Base-by-base conservation (phyloP, 1,284 basidiomycete genomes). In the Abortiporus biennis region DNA sequence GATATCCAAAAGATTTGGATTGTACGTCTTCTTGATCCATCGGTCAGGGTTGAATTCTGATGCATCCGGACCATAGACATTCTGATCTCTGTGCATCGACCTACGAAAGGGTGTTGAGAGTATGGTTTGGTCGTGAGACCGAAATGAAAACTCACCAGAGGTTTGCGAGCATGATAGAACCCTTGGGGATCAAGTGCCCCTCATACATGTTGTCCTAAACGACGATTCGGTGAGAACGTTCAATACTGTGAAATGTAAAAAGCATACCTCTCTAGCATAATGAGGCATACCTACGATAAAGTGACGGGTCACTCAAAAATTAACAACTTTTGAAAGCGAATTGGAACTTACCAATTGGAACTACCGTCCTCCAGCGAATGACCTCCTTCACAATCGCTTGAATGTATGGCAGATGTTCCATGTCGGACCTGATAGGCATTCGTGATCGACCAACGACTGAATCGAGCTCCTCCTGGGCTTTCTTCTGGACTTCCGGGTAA, bases 371-470 rank as follows among this genome's bases (percentile, higher is more conserved):
- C n/a, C n/a, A n/a, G n/a, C 15, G 32, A 36, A 6, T 17, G 35
- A 43, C 51, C 41, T 57, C 56, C 40, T 57, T 52, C 30, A 58
- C 52, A 19, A 58, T 36, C 2, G 55, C 61, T 11, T 54, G 55
- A 19, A 58, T 44, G 42, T 61, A 63, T 0, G 61, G 61, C 30
- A 63, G 49, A 3, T 52, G 41, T 13, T 52, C 46, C 24, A 54
- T 45, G 24, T 62, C 61, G 1, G 54, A 48, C 22, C 52, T 33
- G 1, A 40, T 47, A 3, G 61, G 61, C 39, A 50, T 47, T 16
- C 45, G n/a, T n/a, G n/a, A 46, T 71, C 67, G 17, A 71, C 46
- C 49, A 69, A 65, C 36, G 49, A 54, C 21, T 60, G 61, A 1
- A 63, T 64, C 25, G n/a, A n/a, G n/a, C n/a, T n/a, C n/a, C n/a